A percentile compares a stretch with the other conserved stretches of the same genome.
These are phyloP conservation scores for Solanum paucissectum DNA, from an alignment of 257 asterid genomes.

Conservation along the genomic window DNA sequence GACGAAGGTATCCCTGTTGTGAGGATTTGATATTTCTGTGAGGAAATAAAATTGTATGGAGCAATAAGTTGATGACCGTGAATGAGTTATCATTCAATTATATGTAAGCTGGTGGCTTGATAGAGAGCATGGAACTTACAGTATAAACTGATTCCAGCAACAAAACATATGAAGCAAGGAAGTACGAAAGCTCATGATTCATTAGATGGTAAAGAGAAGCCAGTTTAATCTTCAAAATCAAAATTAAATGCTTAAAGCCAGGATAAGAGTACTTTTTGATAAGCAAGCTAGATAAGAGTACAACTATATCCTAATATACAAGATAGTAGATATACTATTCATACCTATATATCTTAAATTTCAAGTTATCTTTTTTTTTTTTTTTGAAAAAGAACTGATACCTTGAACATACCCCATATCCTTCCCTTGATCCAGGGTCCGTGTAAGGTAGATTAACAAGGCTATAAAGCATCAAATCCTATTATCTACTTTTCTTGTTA, in stretches of 20 bases:
- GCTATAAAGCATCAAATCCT: neutral
- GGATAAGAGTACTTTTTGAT: neutral
- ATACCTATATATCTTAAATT: neutral
- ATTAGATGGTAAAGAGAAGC: neutral
- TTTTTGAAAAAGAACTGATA: neutral
- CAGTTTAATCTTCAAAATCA: neutral
- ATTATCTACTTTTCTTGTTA: neutral
- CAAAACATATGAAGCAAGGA: neutral
- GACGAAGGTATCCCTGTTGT: neutral
- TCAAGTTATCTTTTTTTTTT: neutral
- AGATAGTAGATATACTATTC: neutral
- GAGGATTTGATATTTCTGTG: neutral
- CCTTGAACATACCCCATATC: neutral
- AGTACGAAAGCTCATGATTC: neutral
- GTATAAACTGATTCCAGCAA: neutral
- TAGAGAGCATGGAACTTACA: neutral
- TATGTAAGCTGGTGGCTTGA: neutral
- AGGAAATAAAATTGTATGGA: neutral
- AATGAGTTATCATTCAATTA: neutral
- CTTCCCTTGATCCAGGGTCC: neutral
- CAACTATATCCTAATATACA: neutral
- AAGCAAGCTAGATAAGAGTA: neutral
- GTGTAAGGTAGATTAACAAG: neutral
- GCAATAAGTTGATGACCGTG: neutral
- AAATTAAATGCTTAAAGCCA: neutral